Conservation (phyloP, 257 asterid species). For the Solanum rostratum region DNA sequence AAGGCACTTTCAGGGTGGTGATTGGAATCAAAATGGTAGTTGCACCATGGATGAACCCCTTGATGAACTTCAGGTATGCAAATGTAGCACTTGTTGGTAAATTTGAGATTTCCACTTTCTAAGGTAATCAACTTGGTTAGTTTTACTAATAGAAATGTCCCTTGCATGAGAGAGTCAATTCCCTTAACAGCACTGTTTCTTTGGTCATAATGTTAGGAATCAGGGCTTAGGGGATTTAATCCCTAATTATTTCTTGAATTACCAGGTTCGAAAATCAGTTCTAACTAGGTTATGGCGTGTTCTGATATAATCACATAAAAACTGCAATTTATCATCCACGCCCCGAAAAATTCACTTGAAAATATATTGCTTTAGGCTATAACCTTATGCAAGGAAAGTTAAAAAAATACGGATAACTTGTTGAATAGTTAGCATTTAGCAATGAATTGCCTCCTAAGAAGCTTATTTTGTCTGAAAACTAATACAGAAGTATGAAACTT, state of each 20-base stretch:
- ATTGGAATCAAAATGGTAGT: constrained; percentile 97
- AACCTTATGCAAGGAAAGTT: neutral
- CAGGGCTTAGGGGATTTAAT: too few species aligned
- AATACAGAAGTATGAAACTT: neutral
- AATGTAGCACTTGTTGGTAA: neutral
- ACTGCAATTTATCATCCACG: too few species aligned
- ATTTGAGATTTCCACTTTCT: neutral
- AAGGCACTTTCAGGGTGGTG: constrained; percentile 93
- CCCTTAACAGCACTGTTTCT: too few species aligned
- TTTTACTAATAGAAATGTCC: neutral
- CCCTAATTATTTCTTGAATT: too few species aligned
- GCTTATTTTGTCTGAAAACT: neutral
- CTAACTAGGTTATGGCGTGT: too few species aligned
- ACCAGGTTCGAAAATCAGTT: too few species aligned
- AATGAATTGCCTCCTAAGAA: neutral
- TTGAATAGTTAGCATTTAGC: neutral
- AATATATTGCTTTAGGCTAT: neutral
- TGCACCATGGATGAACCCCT: constrained; percentile 71
- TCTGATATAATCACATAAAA: too few species aligned
- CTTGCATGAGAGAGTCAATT: neutral
- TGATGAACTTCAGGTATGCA: constrained; percentile 54
- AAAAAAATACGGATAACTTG: neutral
- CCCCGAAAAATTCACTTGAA: neutral
- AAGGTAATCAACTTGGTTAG: neutral
- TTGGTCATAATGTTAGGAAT: too few species aligned